phyloP scores from a whole-genome alignment of 129 eudicot species.

The Kitagawia praeruptora region DNA sequence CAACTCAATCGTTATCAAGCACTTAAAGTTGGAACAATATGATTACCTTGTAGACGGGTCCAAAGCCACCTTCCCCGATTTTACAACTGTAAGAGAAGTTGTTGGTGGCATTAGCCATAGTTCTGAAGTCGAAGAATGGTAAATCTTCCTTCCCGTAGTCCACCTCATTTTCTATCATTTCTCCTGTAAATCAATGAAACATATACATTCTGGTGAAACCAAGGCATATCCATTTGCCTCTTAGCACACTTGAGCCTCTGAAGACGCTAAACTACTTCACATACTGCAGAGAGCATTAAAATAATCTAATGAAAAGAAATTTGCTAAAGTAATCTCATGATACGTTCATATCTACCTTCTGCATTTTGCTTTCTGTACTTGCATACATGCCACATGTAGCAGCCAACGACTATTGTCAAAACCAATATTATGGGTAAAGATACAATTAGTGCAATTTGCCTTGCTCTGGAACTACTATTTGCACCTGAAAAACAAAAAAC shows the following conservation, averaged over 20 bases:
- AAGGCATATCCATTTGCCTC: background rate
- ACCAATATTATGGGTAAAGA: background rate
- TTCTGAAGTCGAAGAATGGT: constrained; percentile 6
- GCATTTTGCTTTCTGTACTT: background rate
- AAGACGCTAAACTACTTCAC: background rate
- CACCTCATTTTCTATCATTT: background rate
- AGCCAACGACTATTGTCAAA: background rate
- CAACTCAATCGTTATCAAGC: background rate
- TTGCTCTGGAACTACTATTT: background rate
- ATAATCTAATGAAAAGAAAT: background rate
- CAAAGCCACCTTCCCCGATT: constrained; percentile 10
- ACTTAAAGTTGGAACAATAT: background rate
- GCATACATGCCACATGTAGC: background rate
- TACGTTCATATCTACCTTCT: background rate
- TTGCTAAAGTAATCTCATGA: background rate
- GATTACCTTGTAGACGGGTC: constrained; percentile 5
- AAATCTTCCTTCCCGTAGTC: background rate
- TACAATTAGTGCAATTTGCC: background rate
- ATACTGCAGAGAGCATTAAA: background rate
- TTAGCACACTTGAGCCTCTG: background rate
- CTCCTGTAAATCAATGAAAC: background rate
- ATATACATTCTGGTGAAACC: background rate
- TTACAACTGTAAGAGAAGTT: background rate
- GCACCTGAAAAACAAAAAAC: background rate
- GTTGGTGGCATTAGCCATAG: background rate